Evolutionary conservation across 2,329 filamentous ascomycete species (phyloP), one percentile per base, ranked within the genome.

Genomic region (Aspergillus sp.): DNA sequence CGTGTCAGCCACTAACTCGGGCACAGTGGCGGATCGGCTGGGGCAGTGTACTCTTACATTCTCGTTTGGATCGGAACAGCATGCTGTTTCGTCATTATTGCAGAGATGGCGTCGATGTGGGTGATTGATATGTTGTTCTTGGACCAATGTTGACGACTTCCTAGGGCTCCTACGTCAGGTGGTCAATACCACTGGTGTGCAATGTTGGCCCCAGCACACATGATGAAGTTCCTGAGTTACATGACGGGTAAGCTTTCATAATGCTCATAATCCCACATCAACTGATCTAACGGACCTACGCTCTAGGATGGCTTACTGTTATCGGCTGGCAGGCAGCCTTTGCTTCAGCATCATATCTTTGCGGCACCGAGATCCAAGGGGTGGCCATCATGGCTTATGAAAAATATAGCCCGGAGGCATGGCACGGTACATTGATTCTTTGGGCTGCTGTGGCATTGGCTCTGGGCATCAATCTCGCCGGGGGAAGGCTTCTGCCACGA

Each of bases 371-470:
- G 53, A 67, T 78, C 24, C 76, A 78, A 58, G 75, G 74, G 4
- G 67, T 77, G 6, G 58, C 75, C 6, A 58, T 71, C 1, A 67
- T 83, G 11, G 79, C 74, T 26, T 62, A 77, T 22, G 61, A 63
- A 2, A 60, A 58, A n/a, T 81, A 82, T 57, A 49, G 69, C 0
- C 63, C 71, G 0, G 61, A 80, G 50, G 68, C 73, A 26, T 84
- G 80, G 80, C 82, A 85, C 52, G 79, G 75, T 1, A 83, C 81
- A 0, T 70, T 84, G 0, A 65, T 84, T 0, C 75, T 76, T 52
- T 82, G 79, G 67, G 80, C 77, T 0, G 67, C 81, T 11, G 72
- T 77, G 2, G 11, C 72, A 1, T 68, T 80, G 10, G 69, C 71
- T 4, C 62, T 78, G 7, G 65, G 70, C 20, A 74, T 82, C 60